These are phyloP conservation scores for Xeromyces bisporus DNA, from an alignment of 495 filamentous ascomycete genomes.

Conservation along the genomic window DNA sequence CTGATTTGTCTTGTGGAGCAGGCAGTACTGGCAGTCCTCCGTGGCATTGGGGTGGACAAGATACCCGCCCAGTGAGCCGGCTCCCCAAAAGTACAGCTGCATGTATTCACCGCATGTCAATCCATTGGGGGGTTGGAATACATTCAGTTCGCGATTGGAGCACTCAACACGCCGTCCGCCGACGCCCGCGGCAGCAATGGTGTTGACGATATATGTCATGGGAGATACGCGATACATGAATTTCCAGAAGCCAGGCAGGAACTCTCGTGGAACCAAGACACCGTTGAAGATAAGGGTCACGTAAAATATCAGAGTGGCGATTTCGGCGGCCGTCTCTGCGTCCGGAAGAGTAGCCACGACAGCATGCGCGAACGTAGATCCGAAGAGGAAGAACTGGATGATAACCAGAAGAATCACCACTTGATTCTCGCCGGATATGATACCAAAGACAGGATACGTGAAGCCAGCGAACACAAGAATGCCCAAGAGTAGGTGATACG, in stretches of 20 bases:
- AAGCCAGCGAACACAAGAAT: constrained; percentile 43
- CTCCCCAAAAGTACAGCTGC: constrained; percentile 13
- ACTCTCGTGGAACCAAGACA: constrained; percentile 34
- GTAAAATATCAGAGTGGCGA: constrained; percentile 43
- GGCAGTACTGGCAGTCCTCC: constrained; percentile 28
- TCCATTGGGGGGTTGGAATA: constrained; percentile 34
- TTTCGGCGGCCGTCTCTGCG: constrained; percentile 38
- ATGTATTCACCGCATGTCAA: constrained; percentile 34
- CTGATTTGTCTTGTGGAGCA: constrained; percentile 28
- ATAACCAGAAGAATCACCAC: constrained; percentile 37
- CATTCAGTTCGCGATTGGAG: constrained; percentile 27
- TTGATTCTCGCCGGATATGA: constrained; percentile 22
- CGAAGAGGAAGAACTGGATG: constrained; percentile 50
- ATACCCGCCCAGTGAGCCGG: constrained; percentile 14
- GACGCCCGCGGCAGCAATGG: constrained; percentile 31
- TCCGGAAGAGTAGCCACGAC: constrained; percentile 32
- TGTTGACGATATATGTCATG: constrained; percentile 40
- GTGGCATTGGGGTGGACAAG: constrained; percentile 29
- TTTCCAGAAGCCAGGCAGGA: constrained; percentile 39
- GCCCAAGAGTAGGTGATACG: constrained; percentile 45
- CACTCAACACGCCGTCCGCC: constrained; percentile 27
- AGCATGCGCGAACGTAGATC: constrained; percentile 49
- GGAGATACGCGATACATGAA: constrained; percentile 41
- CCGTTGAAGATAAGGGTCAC: constrained; percentile 47
- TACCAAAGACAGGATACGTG: constrained; percentile 38